These are phyloP conservation scores for Candolleomyces aberdarensis DNA, from an alignment of 768 basidiomycete species.

Conservation along the genomic window DNA sequence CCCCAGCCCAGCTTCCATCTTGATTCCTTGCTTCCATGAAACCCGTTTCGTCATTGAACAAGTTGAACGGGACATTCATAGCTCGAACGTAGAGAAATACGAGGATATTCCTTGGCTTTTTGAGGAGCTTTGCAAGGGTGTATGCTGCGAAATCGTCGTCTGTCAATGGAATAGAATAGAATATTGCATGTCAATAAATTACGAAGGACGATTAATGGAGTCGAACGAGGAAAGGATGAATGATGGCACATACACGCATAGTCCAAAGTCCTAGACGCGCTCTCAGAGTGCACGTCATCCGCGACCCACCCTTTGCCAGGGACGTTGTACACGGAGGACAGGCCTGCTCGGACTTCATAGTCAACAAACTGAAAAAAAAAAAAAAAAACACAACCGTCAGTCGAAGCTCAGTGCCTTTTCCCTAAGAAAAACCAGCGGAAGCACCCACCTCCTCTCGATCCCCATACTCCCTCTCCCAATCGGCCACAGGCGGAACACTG, in stretches of 20 bases:
- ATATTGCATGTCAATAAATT: not conserved
- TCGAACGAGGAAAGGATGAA: not conserved
- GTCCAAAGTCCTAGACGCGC: constrained; percentile 74
- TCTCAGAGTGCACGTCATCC: constrained; percentile 74
- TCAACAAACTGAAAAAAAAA: constrained; percentile 52
- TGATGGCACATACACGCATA: constrained; percentile 58
- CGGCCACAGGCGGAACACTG: constrained; percentile 56
- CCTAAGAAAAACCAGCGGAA: not conserved
- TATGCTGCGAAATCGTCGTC: constrained; percentile 79
- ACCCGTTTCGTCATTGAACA: constrained; percentile 68
- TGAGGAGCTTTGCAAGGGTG: constrained; percentile 53
- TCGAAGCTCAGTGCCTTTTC: not conserved
- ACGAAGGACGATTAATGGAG: not conserved
- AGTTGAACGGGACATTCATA: constrained; percentile 49
- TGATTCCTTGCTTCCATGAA: constrained; percentile 81
- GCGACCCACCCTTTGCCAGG: constrained; percentile 70
- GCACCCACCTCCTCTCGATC: constrained; percentile 66
- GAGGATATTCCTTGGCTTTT: constrained; percentile 44
- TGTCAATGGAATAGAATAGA: constrained; percentile 19
- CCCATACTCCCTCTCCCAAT: constrained; percentile 54
- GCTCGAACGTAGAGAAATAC: constrained; percentile 55
- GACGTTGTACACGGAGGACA: constrained; percentile 60
- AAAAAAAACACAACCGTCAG: not conserved
- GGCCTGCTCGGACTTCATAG: constrained; percentile 78
- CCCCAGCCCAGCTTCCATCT: constrained; percentile 71